Evolutionary conservation across 495 filamentous ascomycete genomes (phyloP).

Genomic region (Staphylotrichum longicolle): DNA sequence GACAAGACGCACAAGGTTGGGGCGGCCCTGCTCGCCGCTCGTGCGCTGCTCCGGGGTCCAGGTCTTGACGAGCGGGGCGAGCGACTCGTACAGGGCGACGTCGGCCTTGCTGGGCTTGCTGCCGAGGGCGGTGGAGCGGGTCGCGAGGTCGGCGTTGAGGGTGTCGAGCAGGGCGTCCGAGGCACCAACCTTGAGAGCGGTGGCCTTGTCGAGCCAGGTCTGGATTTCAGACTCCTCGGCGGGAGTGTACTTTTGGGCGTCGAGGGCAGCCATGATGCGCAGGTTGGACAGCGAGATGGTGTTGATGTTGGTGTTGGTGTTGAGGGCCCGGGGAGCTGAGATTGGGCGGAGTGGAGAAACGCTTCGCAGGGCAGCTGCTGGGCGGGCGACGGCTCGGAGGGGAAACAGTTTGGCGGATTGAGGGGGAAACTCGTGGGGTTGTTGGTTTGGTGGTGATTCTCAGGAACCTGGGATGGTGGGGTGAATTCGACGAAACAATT

Average conservation of each 20-base stretch:
- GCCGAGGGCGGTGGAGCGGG: constrained; percentile 84
- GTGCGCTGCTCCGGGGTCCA: constrained; percentile 88
- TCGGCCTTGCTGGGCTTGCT: constrained; percentile 90
- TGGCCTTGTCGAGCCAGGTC: constrained; percentile 77
- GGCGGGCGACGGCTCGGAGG: constrained; percentile 39
- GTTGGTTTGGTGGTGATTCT: neutral
- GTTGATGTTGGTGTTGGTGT: neutral
- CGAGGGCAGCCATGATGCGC: constrained; percentile 61
- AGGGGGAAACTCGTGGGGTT: neutral
- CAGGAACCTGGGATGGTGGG: constrained; percentile 1
- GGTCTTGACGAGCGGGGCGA: constrained; percentile 72
- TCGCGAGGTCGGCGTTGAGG: constrained; percentile 82
- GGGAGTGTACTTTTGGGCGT: constrained; percentile 64
- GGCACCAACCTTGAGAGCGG: constrained; percentile 58
- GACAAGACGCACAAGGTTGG: constrained; percentile 85
- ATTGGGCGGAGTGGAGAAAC: constrained; percentile 31
- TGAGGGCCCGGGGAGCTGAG: constrained; percentile 20
- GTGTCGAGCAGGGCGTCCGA: constrained; percentile 68
- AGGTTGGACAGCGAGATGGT: constrained; percentile 22
- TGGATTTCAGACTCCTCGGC: constrained; percentile 80
- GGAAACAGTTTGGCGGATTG: constrained; percentile 51
- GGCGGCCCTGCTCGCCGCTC: constrained; percentile 82
- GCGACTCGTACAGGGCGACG: constrained; percentile 75
- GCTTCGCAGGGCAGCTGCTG: constrained; percentile 44
- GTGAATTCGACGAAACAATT: constrained; percentile 11